Percentiles rank a stretch among this genome's conserved stretches.
Evolutionary conservation across 2,329 filamentous ascomycete genomes (phyloP).

Genomic region (Dothidotthia symphoricarpi): DNA sequence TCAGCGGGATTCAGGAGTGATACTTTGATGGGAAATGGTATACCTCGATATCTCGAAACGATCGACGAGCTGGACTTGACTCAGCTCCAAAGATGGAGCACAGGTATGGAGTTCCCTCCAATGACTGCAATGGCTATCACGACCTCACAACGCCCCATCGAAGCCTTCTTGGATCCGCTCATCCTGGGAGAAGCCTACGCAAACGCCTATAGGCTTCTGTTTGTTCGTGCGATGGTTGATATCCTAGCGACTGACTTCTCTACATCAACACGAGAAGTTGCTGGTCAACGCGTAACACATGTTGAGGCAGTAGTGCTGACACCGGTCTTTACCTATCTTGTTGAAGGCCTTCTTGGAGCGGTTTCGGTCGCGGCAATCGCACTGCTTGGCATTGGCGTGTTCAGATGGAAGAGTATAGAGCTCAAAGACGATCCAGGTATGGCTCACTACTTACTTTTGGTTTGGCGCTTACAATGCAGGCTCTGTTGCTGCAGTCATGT

Average conservation of each 20-base stretch:
- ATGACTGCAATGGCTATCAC: constrained; percentile 42
- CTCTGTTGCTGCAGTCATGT: constrained; percentile 36
- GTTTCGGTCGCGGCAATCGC: constrained; percentile 20
- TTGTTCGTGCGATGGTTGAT: constrained; percentile 35
- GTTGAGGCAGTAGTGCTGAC: constrained; percentile 39
- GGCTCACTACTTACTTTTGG: constrained; percentile 1
- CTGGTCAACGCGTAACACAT: constrained; percentile 16
- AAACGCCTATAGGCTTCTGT: constrained; percentile 44
- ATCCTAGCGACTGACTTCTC: constrained; percentile 17
- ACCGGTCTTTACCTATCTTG: constrained; percentile 38
- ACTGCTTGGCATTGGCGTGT: constrained; percentile 15
- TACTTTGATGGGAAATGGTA: constrained; percentile 1
- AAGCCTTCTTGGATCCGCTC: constrained; percentile 35
- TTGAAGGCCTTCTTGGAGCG: constrained; percentile 31
- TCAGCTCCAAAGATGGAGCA: too few relatives aligned
- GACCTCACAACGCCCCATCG: constrained; percentile 14
- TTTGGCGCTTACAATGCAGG: constrained; percentile 15
- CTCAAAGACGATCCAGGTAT: constrained; percentile 1
- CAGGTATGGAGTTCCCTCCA: neutral
- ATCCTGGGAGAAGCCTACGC: constrained; percentile 36
- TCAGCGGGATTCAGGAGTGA: constrained; percentile 1
- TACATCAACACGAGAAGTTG: constrained; percentile 2
- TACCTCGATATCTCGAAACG: constrained; percentile 7
- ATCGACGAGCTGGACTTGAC: constrained; percentile 2
- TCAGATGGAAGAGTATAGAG: neutral